A percentile compares a stretch with the other conserved stretches of the same genome.
phyloP scores from a whole-genome alignment of 495 filamentous ascomycete species.

The Podospora pseudocomata region DNA sequence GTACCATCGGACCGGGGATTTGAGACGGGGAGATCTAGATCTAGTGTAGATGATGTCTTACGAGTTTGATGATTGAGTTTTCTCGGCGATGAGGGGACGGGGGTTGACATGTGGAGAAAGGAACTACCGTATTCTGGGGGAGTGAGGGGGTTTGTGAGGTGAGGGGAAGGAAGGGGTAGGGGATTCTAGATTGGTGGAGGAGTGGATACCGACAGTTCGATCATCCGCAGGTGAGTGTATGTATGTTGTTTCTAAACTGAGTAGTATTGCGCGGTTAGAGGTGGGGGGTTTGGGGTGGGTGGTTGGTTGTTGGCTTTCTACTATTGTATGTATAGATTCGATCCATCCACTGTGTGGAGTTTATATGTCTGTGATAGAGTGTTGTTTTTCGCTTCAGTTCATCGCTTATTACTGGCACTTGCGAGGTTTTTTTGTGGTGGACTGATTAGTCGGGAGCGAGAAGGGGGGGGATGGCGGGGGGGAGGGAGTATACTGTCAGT shows the following conservation, averaged over 20 bases:
- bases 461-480: not conserved
- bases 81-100: too few relatives aligned
- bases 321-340: too few relatives aligned
- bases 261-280: not conserved
- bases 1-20: too few relatives aligned
- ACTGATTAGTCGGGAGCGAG: not conserved
- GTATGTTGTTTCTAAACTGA: not conserved
- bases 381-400: not conserved
- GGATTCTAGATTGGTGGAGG: too few relatives aligned
- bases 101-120: too few relatives aligned
- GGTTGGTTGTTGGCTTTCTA: not conserved
- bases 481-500: not conserved
- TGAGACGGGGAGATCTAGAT: too few relatives aligned
- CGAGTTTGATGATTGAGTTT: too few relatives aligned
- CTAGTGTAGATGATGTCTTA: too few relatives aligned
- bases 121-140: too few relatives aligned
- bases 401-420: not conserved
- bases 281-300: not conserved
- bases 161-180: not conserved
- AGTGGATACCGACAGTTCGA: not conserved
- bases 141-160: not conserved
- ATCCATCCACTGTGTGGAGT: not conserved
- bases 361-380: not conserved
- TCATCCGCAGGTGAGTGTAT: not conserved
- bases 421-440: not conserved